Evolutionary conservation across 768 basidiomycete species (phyloP), one percentile per base, ranked within the genome.

Genomic region (Calocera viscosa): DNA sequence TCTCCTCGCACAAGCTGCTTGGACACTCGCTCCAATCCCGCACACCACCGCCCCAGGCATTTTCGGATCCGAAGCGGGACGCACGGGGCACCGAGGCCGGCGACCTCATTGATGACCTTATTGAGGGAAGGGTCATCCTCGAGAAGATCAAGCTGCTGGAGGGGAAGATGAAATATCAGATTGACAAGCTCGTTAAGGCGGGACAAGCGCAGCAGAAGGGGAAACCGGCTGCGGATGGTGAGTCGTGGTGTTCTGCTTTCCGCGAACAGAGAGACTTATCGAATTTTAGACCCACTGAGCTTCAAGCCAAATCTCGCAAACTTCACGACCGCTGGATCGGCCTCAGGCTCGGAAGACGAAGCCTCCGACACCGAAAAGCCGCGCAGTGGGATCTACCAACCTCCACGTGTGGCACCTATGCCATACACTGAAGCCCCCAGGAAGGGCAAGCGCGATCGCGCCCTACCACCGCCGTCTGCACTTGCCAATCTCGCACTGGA

Each of bases 261-360:
- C 43, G 65, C 5, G 22, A n/a, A n/a, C n/a, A 10, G 53, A 30
- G 16, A 32, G 70, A 10, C 65, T 65, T 34, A 64, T 65, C 0
- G 39, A 41, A 63, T 69, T 30, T 10, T 32, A 95, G 95, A 97
- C 74, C 93, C 91, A 1, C 80, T 99, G 33, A 87, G 89, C 1
- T 99, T 95, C 82, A 84, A 87, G 49, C 94, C 95, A 2, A 96
- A 97, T 72, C 91, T 91, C 14, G 78, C 84, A 67, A 88, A 88
- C 43, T 80, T 97, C 41, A 73, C 85, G 68, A 78, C 78, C 67
- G 76, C 78, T 47, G 77, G 77, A 65, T 73, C 77, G 34, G 77
- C 69, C 7, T 74, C 74, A 28, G 74, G 72, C 32, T 72, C 77
- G n/a, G 79, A 78, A 2, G 66, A 68, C 39, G 69, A 72, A 49